Percentiles rank a stretch among this genome's conserved stretches.
Evolutionary conservation across 1,284 basidiomycete genomes (phyloP).

Genomic region (Schizophyllum amplum): DNA sequence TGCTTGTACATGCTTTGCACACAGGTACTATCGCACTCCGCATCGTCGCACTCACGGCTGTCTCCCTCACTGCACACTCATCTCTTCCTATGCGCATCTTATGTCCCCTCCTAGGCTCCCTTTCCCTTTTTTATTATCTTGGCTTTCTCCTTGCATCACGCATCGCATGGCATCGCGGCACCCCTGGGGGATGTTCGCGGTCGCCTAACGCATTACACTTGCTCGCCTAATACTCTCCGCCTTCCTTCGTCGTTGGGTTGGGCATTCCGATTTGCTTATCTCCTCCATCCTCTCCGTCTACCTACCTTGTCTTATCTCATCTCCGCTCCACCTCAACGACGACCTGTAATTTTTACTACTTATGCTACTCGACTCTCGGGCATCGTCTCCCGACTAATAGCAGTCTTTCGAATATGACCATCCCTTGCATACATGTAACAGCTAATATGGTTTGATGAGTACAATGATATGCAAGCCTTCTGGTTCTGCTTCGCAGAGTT

Average conservation of each 20-base stretch:
- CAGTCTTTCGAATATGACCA: slow-evolving; percentile 9
- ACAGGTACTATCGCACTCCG: slow-evolving; percentile 10
- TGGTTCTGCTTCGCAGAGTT: background rate
- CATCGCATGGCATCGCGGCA: background rate
- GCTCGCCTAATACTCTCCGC: slow-evolving; percentile 11
- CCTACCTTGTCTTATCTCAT: slow-evolving; percentile 2
- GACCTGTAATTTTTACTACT: slow-evolving; percentile 11
- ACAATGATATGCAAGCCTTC: background rate
- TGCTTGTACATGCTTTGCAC: slow-evolving; percentile 14
- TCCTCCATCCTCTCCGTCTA: background rate
- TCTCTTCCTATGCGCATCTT: slow-evolving; percentile 17
- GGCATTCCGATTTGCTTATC: slow-evolving; percentile 12
- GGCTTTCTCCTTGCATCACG: slow-evolving; percentile 8
- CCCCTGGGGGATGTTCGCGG: background rate
- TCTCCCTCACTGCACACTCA: slow-evolving; percentile 7
- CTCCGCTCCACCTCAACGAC: slow-evolving; percentile 9
- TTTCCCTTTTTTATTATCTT: slow-evolving; percentile 10
- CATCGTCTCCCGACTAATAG: slow-evolving; percentile 14
- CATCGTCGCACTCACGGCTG: background rate
- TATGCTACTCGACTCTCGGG: slow-evolving; percentile 8
- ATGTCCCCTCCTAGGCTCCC: slow-evolving; percentile 6
- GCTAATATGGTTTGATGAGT: background rate
- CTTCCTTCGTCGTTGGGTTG: slow-evolving; percentile 12
- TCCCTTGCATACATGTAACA: background rate
- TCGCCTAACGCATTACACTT: slow-evolving; percentile 10